A percentile compares a stretch with the other conserved stretches of the same genome.
phyloP scores from a whole-genome alignment of 192 early-diverging fungal species.

The Entomortierella beljakovae region DNA sequence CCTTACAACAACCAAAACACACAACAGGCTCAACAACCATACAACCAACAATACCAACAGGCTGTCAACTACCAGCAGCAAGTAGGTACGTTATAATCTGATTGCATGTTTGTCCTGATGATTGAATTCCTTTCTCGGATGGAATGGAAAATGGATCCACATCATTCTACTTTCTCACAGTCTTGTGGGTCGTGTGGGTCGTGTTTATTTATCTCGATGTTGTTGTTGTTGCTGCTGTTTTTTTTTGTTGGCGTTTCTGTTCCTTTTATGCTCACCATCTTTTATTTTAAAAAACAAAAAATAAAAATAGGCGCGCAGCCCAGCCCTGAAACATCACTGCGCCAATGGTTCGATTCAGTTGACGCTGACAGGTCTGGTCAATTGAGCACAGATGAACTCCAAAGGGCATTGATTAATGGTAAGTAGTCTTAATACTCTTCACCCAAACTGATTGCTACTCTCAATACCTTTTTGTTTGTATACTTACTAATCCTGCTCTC shows the following conservation, averaged over 20 bases:
- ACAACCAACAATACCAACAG: conserved; percentile 20
- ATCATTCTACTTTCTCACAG: no score
- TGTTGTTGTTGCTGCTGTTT: no score
- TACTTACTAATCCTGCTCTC: background rate
- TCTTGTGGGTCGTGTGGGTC: no score
- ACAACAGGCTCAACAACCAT: conserved; percentile 10
- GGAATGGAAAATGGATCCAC: background rate
- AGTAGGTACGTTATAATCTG: background rate
- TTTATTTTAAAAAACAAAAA: background rate
- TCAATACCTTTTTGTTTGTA: background rate
- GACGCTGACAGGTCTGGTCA: conserved; percentile 77
- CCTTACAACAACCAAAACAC: conserved; percentile 22
- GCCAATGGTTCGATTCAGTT: conserved; percentile 70
- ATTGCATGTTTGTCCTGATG: no score
- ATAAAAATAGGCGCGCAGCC: conserved; percentile 10
- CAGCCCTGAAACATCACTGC: conserved; percentile 25
- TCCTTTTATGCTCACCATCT: background rate
- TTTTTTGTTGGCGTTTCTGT: background rate
- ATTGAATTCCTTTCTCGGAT: no score
- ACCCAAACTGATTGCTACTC: conserved; percentile 5
- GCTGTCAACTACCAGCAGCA: conserved; percentile 21
- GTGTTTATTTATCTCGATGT: no score
- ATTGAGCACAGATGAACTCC: conserved; percentile 77
- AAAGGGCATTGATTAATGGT: conserved; percentile 80
- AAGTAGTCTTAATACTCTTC: background rate